Base-by-base conservation (phyloP, 768 basidiomycete species). In the Psilocybe tampanensis region DNA sequence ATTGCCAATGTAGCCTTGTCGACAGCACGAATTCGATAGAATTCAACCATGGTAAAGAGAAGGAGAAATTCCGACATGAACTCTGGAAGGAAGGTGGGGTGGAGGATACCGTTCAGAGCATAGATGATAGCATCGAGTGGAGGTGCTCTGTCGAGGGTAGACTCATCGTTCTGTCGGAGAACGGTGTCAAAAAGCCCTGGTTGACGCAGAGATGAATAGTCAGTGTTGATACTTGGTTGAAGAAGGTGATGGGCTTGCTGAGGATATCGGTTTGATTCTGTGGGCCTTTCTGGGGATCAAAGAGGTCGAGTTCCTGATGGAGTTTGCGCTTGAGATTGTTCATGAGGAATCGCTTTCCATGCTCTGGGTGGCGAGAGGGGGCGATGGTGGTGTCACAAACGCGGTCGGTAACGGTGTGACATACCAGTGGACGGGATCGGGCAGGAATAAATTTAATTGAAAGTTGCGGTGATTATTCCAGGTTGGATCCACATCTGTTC, bases 11-110 rank as follows among this genome's bases (percentile, higher is more conserved):
- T 54, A 11, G 70, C 72, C 42, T 69, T 64, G 17, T 66, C 62
- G 24, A 67, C 53, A 13, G 66, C 67, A 11, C 63, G 58, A 2
- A 67, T 61, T 26, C 76, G 71, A 61, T 73, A 72, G 56, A 70
- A 73, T 56, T 78, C 77, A 26, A 73, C 68, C 48, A 69, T 74
- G 12, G 74, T 68, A 24, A 76, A 60, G 9, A 76, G 66, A 44
- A 68, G 67, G 29, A 78, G 65, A 18, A 79, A 64, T 19, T 75
- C 68, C 11, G 70, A 67, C 29, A 72, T 69, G 41, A 68, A 64
- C 7, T 61, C 41, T 8, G 61, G 59, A 34, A 58, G 52, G 32
- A 70, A 59, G 4, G 51, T 56, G 23, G 72, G 71, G 50, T 47
- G 58, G 11, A 75, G 47, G 24, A 77, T 73, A 55, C 64, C 66